phyloP scores from a whole-genome alignment of 2,329 filamentous ascomycete genomes.

The Dothistroma pini region DNA sequence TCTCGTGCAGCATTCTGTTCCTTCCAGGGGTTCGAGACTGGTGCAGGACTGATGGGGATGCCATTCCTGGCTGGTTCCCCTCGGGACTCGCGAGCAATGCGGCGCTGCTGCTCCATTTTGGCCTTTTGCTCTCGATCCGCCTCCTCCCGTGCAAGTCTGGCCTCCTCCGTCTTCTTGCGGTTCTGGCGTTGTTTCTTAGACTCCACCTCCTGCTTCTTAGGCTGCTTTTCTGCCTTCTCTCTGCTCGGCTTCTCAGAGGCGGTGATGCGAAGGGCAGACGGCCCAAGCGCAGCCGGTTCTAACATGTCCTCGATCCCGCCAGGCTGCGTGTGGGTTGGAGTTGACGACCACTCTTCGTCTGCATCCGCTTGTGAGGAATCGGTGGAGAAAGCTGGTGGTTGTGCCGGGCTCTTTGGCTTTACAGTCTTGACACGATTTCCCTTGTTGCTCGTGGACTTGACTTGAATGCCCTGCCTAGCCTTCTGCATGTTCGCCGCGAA shows the following conservation, averaged over 20 bases:
- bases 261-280: constrained; percentile 75
- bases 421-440: constrained; percentile 45
- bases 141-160: constrained; percentile 69
- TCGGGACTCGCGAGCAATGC: constrained; percentile 74
- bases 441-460: constrained; percentile 62
- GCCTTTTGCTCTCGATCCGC: constrained; percentile 74
- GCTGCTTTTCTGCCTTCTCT: constrained; percentile 56
- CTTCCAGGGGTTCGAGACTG: constrained; percentile 55
- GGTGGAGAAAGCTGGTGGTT: constrained; percentile 45
- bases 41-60: constrained; percentile 46
- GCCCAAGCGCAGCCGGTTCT: constrained; percentile 63
- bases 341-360: constrained; percentile 74
- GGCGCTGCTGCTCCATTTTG: constrained; percentile 77
- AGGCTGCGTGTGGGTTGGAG: constrained; percentile 60
- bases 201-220: constrained; percentile 63
- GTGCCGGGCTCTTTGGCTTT: constrained; percentile 46
- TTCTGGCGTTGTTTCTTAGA: constrained; percentile 97
- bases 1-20: constrained; percentile 27
- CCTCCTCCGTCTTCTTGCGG: constrained; percentile 78
- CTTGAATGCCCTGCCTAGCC: constrained; percentile 62
- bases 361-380: constrained; percentile 72
- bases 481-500: constrained; percentile 72
- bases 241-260: constrained; percentile 56
- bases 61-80: constrained; percentile 82
- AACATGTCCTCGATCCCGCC: constrained; percentile 89